Percentiles rank a stretch among this genome's conserved stretches.
Evolutionary conservation across 805 yeast species (phyloP).

Genomic region (Debaryomyces prosopidis): DNA sequence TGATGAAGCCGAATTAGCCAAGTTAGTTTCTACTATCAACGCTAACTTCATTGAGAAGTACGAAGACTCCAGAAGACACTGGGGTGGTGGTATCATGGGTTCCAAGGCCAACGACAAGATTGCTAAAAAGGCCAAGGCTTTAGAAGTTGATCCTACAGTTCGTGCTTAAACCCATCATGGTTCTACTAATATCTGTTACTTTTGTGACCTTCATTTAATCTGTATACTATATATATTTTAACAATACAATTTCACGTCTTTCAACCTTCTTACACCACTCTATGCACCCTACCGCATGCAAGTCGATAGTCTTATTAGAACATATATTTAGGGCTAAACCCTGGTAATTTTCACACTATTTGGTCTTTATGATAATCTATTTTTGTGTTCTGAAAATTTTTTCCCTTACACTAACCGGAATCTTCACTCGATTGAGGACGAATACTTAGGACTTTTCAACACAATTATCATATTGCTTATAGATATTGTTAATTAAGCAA

Average conservation of each 20-base stretch:
- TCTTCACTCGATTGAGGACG: background rate
- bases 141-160: conserved; percentile 31
- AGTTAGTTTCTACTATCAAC: conserved; percentile 88
- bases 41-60: conserved; percentile 91
- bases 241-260: background rate
- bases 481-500: conserved; percentile 7
- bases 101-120: conserved; percentile 85
- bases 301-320: no score
- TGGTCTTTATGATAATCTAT: background rate
- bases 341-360: background rate
- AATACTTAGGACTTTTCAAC: conserved; percentile 2
- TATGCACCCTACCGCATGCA: background rate
- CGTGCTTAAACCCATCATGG: background rate
- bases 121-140: conserved; percentile 70
- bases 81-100: conserved; percentile 99
- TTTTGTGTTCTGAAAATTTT: conserved; percentile 13
- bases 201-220: background rate
- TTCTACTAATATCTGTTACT: background rate
- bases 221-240: background rate
- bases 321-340: conserved; percentile 6
- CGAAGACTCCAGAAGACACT: conserved; percentile 96
- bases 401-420: conserved; percentile 7
- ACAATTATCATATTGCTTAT: conserved; percentile 1
- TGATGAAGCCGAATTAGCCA: conserved; percentile 93
- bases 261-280: background rate